Conservation (phyloP, 108 stramenopile species). For the Parietichytrium sp. region DNA sequence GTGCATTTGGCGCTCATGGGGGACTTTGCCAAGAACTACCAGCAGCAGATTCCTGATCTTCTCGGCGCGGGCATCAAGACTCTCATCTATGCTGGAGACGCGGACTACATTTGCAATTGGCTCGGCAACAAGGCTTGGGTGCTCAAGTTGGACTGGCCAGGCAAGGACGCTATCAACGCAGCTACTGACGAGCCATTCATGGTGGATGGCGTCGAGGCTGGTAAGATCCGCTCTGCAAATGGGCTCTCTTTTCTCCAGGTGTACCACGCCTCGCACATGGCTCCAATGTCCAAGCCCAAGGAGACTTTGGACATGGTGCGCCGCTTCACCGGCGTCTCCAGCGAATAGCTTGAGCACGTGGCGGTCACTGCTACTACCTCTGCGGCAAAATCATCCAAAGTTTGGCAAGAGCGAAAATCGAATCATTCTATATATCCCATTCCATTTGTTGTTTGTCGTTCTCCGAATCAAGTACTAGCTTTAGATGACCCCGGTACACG, state of each 20-base stretch:
- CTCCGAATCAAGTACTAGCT: too few species aligned
- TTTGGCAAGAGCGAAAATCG: too few species aligned
- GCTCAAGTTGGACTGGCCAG: conserved; percentile 76
- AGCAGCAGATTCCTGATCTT: conserved; percentile 71
- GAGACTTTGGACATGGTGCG: conserved; percentile 50
- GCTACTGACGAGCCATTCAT: conserved; percentile 48
- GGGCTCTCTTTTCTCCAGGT: conserved; percentile 77
- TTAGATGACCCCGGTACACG: too few species aligned
- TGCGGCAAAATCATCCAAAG: too few species aligned
- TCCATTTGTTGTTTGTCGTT: too few species aligned
- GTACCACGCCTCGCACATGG: conserved; percentile 60
- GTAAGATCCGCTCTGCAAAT: conserved; percentile 69
- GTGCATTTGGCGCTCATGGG: conserved; percentile 78
- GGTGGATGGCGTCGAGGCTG: conserved; percentile 69
- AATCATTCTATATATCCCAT: too few species aligned
- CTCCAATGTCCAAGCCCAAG: conserved; percentile 53
- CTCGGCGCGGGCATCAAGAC: conserved; percentile 75
- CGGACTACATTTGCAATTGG: conserved; percentile 97
- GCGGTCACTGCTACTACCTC: too few species aligned
- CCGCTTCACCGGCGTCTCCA: too few species aligned
- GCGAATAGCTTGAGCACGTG: too few species aligned
- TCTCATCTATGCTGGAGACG: conserved; percentile 90
- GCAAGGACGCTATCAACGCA: conserved; percentile 72
- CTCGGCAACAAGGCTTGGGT: conserved; percentile 91
- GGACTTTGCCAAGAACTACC: conserved; percentile 86